Conservation (phyloP, 2,329 filamentous ascomycete genomes). For the Proliferodiscus dingleyae region DNA sequence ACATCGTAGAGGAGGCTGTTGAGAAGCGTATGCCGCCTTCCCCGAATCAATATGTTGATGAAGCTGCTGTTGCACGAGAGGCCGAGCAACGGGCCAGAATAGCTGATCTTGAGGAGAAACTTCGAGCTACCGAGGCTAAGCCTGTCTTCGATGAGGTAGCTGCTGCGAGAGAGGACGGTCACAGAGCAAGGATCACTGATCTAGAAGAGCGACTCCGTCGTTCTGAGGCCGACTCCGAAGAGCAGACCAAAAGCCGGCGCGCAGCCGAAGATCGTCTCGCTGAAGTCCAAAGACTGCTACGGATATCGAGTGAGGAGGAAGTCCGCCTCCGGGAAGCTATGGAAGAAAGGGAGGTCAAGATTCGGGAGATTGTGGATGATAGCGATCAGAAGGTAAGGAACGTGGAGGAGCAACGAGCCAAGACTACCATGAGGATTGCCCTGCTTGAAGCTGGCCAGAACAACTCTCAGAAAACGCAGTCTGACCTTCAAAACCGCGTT, state of each 20-base stretch:
- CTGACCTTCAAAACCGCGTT: conserved; percentile 52
- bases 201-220: conserved; percentile 64
- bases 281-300: conserved; percentile 66
- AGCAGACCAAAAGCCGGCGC: conserved; percentile 58
- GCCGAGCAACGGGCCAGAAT: conserved; percentile 32
- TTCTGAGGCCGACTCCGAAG: conserved; percentile 59
- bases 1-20: conserved; percentile 59
- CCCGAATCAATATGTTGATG: conserved; percentile 44
- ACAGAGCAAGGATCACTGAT: conserved; percentile 45
- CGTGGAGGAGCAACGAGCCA: conserved; percentile 50
- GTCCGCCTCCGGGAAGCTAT: conserved; percentile 60
- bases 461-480: conserved; percentile 48
- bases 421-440: conserved; percentile 57
- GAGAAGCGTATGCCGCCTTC: conserved; percentile 46
- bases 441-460: conserved; percentile 64
- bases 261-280: conserved; percentile 67
- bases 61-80: conserved; percentile 19
- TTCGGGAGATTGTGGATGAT: conserved; percentile 64
- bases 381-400: conserved; percentile 61
- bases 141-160: conserved; percentile 39
- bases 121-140: conserved; percentile 56
- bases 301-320: conserved; percentile 68
- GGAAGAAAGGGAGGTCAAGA: conserved; percentile 63
- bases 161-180: conserved; percentile 17
- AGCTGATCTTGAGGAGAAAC: conserved; percentile 58